Percentiles rank a stretch among this genome's conserved stretches.
Conservation (phyloP, 441 rosid genomes). For the Pelargonium myrrhifolium region DNA sequence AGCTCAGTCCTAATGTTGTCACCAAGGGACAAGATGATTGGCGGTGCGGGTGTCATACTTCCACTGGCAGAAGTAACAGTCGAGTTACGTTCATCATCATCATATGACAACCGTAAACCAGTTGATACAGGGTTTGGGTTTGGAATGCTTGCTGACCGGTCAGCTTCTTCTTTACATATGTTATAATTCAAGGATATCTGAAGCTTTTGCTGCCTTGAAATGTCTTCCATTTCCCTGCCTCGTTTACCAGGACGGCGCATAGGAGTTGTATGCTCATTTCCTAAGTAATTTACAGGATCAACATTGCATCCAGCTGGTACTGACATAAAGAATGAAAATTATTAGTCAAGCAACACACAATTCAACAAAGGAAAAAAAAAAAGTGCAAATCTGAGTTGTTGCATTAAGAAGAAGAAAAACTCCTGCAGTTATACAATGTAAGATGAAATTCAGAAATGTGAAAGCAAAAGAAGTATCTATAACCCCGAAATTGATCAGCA, state of each 20-base stretch:
- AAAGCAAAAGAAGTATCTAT: neutral
- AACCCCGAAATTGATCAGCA: neutral
- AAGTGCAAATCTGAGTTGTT: too few relatives aligned
- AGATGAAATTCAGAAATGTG: neutral
- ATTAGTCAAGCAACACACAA: slow-evolving; percentile 5
- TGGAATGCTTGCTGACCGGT: slow-evolving; percentile 37
- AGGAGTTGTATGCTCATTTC: slow-evolving; percentile 40
- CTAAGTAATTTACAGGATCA: slow-evolving; percentile 57
- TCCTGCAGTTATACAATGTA: neutral
- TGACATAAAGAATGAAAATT: slow-evolving; percentile 18
- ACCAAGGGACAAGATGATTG: slow-evolving; percentile 52
- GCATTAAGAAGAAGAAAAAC: neutral
- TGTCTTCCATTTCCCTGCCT: slow-evolving; percentile 45
- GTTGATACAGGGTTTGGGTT: slow-evolving; percentile 59
- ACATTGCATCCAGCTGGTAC: slow-evolving; percentile 51
- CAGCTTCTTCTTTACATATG: slow-evolving; percentile 47
- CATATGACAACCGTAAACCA: slow-evolving; percentile 66
- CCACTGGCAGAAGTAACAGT: slow-evolving; percentile 69
- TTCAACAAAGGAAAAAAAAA: neutral
- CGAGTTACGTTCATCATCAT: slow-evolving; percentile 67
- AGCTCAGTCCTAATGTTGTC: slow-evolving; percentile 50
- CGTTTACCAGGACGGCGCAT: slow-evolving; percentile 44
- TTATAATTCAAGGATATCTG: slow-evolving; percentile 56
- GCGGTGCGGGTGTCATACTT: slow-evolving; percentile 44
- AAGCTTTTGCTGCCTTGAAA: slow-evolving; percentile 50